Percentiles rank a stretch among this genome's conserved stretches.
phyloP scores from a whole-genome alignment of 345 rosid species.

The Eucalyptus tenuipes region DNA sequence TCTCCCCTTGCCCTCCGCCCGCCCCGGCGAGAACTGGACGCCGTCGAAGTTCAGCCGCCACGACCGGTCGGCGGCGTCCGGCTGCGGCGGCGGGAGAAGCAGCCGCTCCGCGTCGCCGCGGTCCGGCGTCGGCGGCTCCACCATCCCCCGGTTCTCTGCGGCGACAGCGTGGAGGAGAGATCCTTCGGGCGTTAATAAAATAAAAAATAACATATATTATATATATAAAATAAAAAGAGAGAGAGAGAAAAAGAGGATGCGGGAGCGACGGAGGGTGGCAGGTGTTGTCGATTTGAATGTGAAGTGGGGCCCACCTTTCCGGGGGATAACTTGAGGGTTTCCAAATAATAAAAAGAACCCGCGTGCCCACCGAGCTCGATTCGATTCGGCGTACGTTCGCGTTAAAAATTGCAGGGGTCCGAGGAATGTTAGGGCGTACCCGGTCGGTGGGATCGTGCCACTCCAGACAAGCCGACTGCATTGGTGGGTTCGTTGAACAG shows the following conservation, averaged over 20 bases:
- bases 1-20: conserved; percentile 21
- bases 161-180: too few species aligned
- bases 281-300: background rate
- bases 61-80: conserved; percentile 41
- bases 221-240: background rate
- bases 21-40: conserved; percentile 45
- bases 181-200: too few species aligned
- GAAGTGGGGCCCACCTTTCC: background rate
- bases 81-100: conserved; percentile 24
- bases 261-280: background rate
- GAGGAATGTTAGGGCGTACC: background rate
- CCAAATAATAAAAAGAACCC: background rate
- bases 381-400: fast-evolving
- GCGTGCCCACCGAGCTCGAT: background rate
- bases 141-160: conserved; percentile 13
- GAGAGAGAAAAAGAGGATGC: background rate
- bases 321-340: background rate
- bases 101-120: conserved; percentile 42
- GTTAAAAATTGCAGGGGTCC: background rate
- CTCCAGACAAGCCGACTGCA: fast-evolving
- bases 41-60: conserved; percentile 95
- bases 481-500: fast-evolving
- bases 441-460: too few species aligned
- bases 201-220: too few species aligned
- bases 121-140: conserved; percentile 3